phyloP scores from a whole-genome alignment of 352 stramenopile species.

The Pseudoperonospora humuli region DNA sequence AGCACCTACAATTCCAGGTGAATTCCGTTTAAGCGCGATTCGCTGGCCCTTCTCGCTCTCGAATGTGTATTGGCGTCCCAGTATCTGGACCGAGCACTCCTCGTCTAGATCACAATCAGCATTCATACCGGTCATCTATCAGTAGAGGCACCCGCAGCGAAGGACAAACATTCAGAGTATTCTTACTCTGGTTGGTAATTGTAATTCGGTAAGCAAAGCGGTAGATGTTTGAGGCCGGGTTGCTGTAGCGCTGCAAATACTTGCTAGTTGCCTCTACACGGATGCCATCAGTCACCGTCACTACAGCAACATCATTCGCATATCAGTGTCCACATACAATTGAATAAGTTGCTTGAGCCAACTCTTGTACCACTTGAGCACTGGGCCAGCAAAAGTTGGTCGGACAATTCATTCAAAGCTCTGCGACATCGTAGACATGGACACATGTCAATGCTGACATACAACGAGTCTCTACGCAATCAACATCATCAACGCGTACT shows the following conservation, averaged over 20 bases:
- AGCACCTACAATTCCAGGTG: conserved; percentile 57
- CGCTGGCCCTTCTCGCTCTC: conserved; percentile 58
- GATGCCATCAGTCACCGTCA: conserved; percentile 61
- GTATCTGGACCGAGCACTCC: conserved; percentile 47
- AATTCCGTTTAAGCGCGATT: conserved; percentile 50
- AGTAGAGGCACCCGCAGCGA: neutral
- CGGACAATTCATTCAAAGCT: conserved; percentile 49
- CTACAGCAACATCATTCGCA: conserved; percentile 17
- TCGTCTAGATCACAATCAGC: conserved; percentile 24
- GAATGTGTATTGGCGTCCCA: conserved; percentile 72
- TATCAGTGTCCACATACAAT: neutral
- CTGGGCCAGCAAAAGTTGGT: conserved; percentile 55
- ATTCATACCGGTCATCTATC: conserved; percentile 2
- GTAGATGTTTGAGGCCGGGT: conserved; percentile 41
- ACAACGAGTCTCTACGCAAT: neutral
- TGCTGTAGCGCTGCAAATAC: conserved; percentile 50
- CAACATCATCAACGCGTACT: conserved; percentile 20
- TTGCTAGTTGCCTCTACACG: conserved; percentile 68
- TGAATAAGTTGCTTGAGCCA: neutral
- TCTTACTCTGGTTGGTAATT: conserved; percentile 68
- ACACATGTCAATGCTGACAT: neutral
- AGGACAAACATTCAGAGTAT: neutral
- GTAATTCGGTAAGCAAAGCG: conserved; percentile 74
- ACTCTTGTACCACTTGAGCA: conserved; percentile 54
- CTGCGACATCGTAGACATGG: conserved; percentile 16